Percentiles rank a stretch among this genome's conserved stretches.
These are phyloP conservation scores for Solanum chaucha DNA, from an alignment of 257 asterid genomes.

Conservation along the genomic window DNA sequence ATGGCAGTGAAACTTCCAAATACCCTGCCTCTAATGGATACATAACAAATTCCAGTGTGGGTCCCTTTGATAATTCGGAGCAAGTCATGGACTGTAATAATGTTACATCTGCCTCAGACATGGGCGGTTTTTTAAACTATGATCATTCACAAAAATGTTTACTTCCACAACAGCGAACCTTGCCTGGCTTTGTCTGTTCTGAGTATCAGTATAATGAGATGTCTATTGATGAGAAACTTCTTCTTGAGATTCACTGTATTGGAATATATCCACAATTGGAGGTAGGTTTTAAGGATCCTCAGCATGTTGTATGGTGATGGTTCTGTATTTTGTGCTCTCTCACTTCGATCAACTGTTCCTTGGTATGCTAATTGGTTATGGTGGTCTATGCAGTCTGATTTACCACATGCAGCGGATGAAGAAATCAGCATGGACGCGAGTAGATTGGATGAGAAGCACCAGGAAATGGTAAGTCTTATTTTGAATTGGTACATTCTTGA, in stretches of 20 bases:
- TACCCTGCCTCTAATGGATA: conserved; percentile 45
- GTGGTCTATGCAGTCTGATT: conserved; percentile 30
- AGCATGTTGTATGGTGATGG: conserved; percentile 3
- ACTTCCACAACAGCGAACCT: conserved; percentile 25
- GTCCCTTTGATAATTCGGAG: conserved; percentile 37
- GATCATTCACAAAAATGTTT: conserved; percentile 36
- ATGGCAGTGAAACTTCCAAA: conserved; percentile 27
- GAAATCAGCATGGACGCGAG: conserved; percentile 41
- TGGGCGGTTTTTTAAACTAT: conserved; percentile 22
- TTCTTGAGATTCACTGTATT: conserved; percentile 63
- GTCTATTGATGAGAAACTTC: conserved; percentile 68
- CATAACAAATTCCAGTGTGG: conserved; percentile 30
- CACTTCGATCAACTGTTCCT: background rate
- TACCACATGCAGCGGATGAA: conserved; percentile 50
- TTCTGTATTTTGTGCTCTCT: conserved; percentile 6
- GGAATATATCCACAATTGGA: conserved; percentile 68
- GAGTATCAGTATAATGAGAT: conserved; percentile 56
- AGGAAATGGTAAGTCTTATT: conserved; percentile 49
- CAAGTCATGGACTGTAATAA: conserved; percentile 17
- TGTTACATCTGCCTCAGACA: conserved; percentile 22
- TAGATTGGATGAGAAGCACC: conserved; percentile 51
- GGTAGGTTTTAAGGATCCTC: conserved; percentile 39
- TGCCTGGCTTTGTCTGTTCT: conserved; percentile 34
- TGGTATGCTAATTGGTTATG: conserved; percentile 1
- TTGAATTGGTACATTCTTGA: background rate